phyloP scores from a whole-genome alignment of 148 eudicot species.

The Rhododendron simsii region DNA sequence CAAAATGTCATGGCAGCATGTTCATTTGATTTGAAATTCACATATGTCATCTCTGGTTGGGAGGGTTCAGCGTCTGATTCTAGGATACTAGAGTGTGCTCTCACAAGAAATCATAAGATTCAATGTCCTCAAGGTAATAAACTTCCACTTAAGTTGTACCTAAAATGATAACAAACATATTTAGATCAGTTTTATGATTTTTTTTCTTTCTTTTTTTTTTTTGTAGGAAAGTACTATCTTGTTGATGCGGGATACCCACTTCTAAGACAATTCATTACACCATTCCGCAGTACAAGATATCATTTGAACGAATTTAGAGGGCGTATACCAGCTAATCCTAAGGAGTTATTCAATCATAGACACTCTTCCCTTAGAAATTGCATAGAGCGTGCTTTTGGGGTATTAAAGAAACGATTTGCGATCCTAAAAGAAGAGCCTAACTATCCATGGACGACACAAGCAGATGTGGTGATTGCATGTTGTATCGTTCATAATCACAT shows the following conservation, averaged over 20 bases:
- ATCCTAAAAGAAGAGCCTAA: too few relatives aligned
- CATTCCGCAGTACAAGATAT: not conserved
- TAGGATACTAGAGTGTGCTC: not conserved
- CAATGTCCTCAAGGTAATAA: not conserved
- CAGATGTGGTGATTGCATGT: too few relatives aligned
- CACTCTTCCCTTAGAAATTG: too few relatives aligned
- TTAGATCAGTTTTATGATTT: too few relatives aligned
- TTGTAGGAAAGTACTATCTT: not conserved
- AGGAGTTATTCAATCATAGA: not conserved
- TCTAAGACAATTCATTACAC: not conserved
- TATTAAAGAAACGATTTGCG: too few relatives aligned
- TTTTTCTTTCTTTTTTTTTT: not conserved
- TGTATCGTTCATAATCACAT: too few relatives aligned
- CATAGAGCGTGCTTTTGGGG: too few relatives aligned
- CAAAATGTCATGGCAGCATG: not conserved
- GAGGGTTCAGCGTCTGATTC: not conserved
- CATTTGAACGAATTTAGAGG: not conserved
- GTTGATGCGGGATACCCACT: not conserved
- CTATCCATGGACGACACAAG: too few relatives aligned
- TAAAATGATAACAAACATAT: too few relatives aligned
- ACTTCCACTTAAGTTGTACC: not conserved
- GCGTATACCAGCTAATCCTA: too few relatives aligned
- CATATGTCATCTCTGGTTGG: not conserved
- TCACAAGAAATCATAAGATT: slow-evolving; percentile 1
- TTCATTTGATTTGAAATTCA: not conserved